These are phyloP conservation scores for Grigorovia transvaalensis DNA, from an alignment of 805 yeast genomes.

Conservation along the genomic window DNA sequence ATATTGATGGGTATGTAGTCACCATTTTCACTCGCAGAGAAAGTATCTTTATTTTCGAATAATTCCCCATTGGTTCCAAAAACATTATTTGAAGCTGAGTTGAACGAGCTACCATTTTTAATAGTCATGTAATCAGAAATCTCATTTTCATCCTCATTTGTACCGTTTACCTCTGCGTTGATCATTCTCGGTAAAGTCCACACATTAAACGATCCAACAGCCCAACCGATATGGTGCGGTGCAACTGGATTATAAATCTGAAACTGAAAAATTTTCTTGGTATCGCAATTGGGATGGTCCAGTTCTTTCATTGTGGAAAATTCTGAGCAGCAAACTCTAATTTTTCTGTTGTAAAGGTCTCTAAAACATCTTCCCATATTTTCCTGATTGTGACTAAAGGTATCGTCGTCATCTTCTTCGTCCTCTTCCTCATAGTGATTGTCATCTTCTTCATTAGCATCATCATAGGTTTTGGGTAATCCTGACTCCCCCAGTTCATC, in stretches of 20 bases:
- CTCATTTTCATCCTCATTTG: constrained; percentile 6
- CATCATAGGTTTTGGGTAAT: no score
- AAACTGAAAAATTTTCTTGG: constrained; percentile 66
- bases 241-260: constrained; percentile 74
- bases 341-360: constrained; percentile 33
- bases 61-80: no score
- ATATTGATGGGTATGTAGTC: constrained; percentile 47
- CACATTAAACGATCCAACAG: constrained; percentile 78
- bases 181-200: constrained; percentile 23
- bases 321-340: constrained; percentile 64
- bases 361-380: constrained; percentile 18
- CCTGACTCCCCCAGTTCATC: no score
- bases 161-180: constrained; percentile 6
- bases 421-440: constrained; percentile 20
- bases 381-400: constrained; percentile 12
- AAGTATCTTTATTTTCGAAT: constrained; percentile 12
- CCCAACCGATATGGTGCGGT: constrained; percentile 93
- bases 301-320: constrained; percentile 52
- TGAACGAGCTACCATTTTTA: no score
- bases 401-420: constrained; percentile 26
- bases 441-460: constrained; percentile 5
- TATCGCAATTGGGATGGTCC: constrained; percentile 64
- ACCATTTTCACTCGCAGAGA: constrained; percentile 30
- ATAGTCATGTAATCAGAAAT: constrained; percentile 8
- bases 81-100: no score